These are phyloP conservation scores for Sporobolomyces roseus DNA, from an alignment of 768 basidiomycete species.

Conservation along the genomic window DNA sequence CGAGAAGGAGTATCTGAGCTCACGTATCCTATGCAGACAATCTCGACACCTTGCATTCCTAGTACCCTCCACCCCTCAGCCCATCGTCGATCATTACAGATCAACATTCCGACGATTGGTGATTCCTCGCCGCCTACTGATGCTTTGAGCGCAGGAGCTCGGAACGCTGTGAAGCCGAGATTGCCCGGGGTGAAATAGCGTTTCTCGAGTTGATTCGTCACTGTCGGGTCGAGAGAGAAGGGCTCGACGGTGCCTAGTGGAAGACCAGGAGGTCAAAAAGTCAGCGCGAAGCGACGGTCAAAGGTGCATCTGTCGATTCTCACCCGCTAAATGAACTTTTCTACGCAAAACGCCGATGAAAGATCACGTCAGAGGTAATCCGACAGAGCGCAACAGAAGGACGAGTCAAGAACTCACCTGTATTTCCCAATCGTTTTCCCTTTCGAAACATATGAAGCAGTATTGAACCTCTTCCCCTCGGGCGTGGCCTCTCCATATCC, in stretches of 20 bases:
- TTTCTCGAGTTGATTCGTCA: slow-evolving; percentile 50
- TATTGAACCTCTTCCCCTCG: slow-evolving; percentile 45
- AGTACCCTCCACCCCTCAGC: slow-evolving; percentile 48
- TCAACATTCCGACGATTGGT: slow-evolving; percentile 47
- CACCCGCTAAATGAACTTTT: no score
- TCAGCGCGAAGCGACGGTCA: no score
- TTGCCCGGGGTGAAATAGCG: slow-evolving; percentile 48
- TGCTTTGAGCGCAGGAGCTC: slow-evolving; percentile 41
- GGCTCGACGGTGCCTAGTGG: slow-evolving; percentile 40
- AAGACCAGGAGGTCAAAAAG: background rate
- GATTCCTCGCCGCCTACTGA: slow-evolving; percentile 27
- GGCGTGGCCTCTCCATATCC: slow-evolving; percentile 47
- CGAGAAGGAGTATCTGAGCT: background rate
- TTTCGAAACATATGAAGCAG: slow-evolving; percentile 45
- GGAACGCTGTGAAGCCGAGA: slow-evolving; percentile 47
- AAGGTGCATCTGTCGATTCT: no score
- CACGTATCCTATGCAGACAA: slow-evolving; percentile 48
- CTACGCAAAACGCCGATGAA: no score
- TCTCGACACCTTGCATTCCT: slow-evolving; percentile 47
- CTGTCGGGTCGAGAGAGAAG: slow-evolving; percentile 45
- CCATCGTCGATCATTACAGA: slow-evolving; percentile 49
- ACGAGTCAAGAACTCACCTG: background rate
- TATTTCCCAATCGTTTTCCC: slow-evolving; percentile 46
- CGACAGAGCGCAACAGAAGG: background rate
- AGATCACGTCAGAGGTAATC: no score